A percentile compares a stretch with the other conserved stretches of the same genome.
Evolutionary conservation across 495 filamentous ascomycete genomes (phyloP).

Genomic region (Podospora bellae-mahoneyi): DNA sequence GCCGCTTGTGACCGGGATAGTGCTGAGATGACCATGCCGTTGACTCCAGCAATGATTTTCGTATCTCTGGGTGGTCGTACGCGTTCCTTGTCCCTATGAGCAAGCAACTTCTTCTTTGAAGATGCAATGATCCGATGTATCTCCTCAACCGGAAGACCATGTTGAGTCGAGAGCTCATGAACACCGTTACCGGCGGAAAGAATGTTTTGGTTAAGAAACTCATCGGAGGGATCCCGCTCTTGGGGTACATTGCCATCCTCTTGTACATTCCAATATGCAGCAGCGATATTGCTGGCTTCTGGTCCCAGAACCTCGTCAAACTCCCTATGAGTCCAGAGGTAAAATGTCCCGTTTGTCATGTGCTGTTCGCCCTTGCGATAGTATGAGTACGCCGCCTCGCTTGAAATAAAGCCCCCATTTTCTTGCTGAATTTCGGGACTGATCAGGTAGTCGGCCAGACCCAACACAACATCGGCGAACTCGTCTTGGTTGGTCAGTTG

Average conservation of each 20-base stretch:
- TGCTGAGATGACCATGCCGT: constrained; percentile 84
- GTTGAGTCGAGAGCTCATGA: constrained; percentile 67
- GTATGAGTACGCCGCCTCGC: constrained; percentile 90
- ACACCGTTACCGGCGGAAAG: constrained; percentile 48
- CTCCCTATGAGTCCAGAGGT: constrained; percentile 90
- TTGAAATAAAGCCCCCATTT: constrained; percentile 78
- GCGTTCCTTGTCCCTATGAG: constrained; percentile 70
- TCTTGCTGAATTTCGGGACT: constrained; percentile 61
- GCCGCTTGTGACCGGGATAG: constrained; percentile 70
- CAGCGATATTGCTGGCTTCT: constrained; percentile 64
- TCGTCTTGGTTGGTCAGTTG: constrained; percentile 42
- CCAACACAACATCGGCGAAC: constrained; percentile 75
- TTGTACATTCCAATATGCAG: constrained; percentile 82
- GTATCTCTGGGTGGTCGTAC: constrained; percentile 82
- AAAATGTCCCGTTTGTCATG: constrained; percentile 91
- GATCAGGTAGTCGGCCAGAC: constrained; percentile 79
- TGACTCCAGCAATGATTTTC: constrained; percentile 85
- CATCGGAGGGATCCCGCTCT: constrained; percentile 83
- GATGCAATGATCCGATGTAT: constrained; percentile 65
- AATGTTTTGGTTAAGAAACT: constrained; percentile 83
- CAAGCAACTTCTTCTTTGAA: constrained; percentile 66
- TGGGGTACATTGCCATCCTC: constrained; percentile 84
- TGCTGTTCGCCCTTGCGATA: constrained; percentile 71
- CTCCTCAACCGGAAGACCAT: constrained; percentile 71
- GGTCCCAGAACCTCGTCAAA: constrained; percentile 70